Evolutionary conservation across 2,329 filamentous ascomycete genomes (phyloP), one percentile per base, ranked within the genome.

Genomic region (Fusarium illudens): DNA sequence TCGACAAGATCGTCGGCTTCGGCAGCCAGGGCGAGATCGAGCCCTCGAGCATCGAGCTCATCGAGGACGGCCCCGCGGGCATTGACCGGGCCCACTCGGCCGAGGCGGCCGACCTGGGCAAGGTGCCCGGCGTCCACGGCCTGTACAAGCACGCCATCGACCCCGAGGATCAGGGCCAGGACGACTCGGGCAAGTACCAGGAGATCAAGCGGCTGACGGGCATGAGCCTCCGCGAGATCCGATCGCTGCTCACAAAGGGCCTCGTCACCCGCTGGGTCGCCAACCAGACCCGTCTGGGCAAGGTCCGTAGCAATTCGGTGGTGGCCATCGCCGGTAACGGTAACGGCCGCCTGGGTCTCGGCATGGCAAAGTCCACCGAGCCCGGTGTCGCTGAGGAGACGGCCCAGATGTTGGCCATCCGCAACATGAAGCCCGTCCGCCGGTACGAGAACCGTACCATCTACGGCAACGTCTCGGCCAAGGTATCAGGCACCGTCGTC

Each of bases 251-350:
- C 60, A 82, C 87, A 68, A 97, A 96, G 85, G 84, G 86, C 49
- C 81, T 99, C 48, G 91, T 97, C 48, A 76, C 77, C 5, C 92
- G 95, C 75, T 80, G 81, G 37, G 96, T 99, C 62, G 84, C 88
- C 69, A 98, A 99, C 81, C 95, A 98, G 85, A 98, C 96, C 20
- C 92, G 95, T 83, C 89, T 99, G 80, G 96, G 96, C 77, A 99
- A 98, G 85, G 90, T 99, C 62, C 86, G 86, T 71, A 92, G 90
- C 78, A 74, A 85, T 37, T 96, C 95, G 74, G 85, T 89, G 72
- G 82, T 98, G 64, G 89, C 89, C 37, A 89, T 97, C 71, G 94
- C 94, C 6, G 96, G 96, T 54, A 97, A 98, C 80, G 87, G 89
- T 61, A 87, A 96, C 70, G 96, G 96, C 15, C 86, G 95, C 74